A percentile compares a stretch with the other conserved stretches of the same genome.
phyloP scores from a whole-genome alignment of 106 monocot genomes.

The Platanthera guangdongensis region DNA sequence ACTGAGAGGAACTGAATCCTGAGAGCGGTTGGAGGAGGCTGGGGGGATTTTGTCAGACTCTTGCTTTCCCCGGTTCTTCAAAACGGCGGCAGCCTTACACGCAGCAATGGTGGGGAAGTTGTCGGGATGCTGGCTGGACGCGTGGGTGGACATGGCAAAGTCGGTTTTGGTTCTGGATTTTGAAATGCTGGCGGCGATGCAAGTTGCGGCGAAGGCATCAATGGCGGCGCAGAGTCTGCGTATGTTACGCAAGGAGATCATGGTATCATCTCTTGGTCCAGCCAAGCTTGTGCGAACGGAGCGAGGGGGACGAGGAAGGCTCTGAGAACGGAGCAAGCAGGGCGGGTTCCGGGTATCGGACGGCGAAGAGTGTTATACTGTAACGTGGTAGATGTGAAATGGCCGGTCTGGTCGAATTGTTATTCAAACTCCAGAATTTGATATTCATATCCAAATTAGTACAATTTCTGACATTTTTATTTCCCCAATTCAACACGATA shows the following conservation, averaged over 20 bases:
- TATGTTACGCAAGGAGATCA: slow-evolving; percentile 53
- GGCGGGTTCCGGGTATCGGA: not conserved
- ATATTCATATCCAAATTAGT: too few species aligned
- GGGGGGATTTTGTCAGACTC: slow-evolving; percentile 7
- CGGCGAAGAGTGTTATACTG: too few species aligned
- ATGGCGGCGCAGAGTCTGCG: slow-evolving; percentile 67
- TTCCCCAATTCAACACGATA: too few species aligned
- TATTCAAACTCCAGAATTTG: too few species aligned
- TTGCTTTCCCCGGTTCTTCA: slow-evolving; percentile 9
- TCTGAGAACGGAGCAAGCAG: not conserved
- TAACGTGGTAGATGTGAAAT: too few species aligned
- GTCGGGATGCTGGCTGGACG: slow-evolving; percentile 18
- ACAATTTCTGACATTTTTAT: too few species aligned
- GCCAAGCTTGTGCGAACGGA: not conserved
- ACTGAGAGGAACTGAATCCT: not conserved
- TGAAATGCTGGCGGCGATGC: slow-evolving; percentile 57
- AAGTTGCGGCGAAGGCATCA: slow-evolving; percentile 63
- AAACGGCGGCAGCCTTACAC: slow-evolving; percentile 35
- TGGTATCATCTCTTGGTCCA: slow-evolving; percentile 9
- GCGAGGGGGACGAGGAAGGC: not conserved
- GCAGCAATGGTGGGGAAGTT: slow-evolving; percentile 56
- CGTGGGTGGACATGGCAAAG: slow-evolving; percentile 16
- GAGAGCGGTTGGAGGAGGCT: not conserved
- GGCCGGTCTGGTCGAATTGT: too few species aligned
- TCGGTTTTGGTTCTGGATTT: slow-evolving; percentile 31